Conservation (phyloP, 2,329 filamentous ascomycete species). For the Rosellinia necatrix region DNA sequence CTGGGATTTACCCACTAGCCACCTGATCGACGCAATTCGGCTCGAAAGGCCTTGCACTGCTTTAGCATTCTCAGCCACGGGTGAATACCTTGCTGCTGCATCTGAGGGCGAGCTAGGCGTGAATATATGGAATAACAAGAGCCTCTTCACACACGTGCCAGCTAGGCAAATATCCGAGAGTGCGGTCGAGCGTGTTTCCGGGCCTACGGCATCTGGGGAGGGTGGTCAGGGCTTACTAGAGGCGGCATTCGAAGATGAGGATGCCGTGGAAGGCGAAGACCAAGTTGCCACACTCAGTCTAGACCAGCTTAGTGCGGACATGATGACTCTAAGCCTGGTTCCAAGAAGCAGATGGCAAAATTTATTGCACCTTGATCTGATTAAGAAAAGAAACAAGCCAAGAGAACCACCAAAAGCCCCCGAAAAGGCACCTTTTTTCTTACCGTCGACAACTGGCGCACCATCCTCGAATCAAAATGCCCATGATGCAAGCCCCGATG, state of each 20-base stretch:
- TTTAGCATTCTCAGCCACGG: conserved; percentile 84
- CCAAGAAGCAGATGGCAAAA: conserved; percentile 95
- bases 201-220: conserved; percentile 82
- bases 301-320: conserved; percentile 79
- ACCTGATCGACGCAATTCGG: conserved; percentile 90
- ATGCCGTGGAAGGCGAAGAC: conserved; percentile 56
- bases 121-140: conserved; percentile 95
- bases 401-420: conserved; percentile 89
- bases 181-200: conserved; percentile 67
- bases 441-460: conserved; percentile 66
- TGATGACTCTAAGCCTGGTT: conserved; percentile 87
- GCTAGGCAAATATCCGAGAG: conserved; percentile 83
- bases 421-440: conserved; percentile 94
- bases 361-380: conserved; percentile 86
- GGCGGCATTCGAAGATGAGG: conserved; percentile 68
- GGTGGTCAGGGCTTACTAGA: conserved; percentile 76
- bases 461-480: conserved; percentile 33
- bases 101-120: conserved; percentile 83
- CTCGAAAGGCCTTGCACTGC: conserved; percentile 79
- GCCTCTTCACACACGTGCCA: conserved; percentile 85
- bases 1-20: conserved; percentile 95
- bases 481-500: conserved; percentile 36
- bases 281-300: conserved; percentile 59
- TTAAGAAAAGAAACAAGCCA: conserved; percentile 92
- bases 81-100: conserved; percentile 92